A percentile compares a stretch with the other conserved stretches of the same genome.
phyloP scores from a whole-genome alignment of 352 stramenopile genomes.

The Pythium pyrilobum region DNA sequence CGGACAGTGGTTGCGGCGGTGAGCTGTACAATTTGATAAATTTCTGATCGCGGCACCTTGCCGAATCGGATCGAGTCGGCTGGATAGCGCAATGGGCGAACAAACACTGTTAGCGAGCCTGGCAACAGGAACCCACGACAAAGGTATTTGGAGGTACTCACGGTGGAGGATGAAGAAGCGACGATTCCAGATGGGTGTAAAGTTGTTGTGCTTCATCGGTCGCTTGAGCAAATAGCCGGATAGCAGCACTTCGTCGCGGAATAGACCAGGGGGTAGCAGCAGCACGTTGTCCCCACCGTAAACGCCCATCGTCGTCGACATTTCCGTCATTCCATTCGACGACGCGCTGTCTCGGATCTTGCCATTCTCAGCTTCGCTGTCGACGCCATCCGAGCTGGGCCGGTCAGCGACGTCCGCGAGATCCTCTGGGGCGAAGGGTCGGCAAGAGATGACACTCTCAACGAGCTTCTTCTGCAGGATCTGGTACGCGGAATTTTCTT shows the following conservation, averaged over 20 bases:
- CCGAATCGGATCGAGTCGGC: slow-evolving; percentile 66
- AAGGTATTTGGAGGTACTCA: slow-evolving; percentile 20
- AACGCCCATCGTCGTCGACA: background rate
- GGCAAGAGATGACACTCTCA: slow-evolving; percentile 40
- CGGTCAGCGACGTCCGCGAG: background rate
- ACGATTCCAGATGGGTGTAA: slow-evolving; percentile 62
- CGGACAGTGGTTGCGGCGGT: slow-evolving; percentile 55
- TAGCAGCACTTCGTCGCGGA: slow-evolving; percentile 63
- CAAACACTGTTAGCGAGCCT: background rate
- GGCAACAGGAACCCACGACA: background rate
- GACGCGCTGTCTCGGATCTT: slow-evolving; percentile 13
- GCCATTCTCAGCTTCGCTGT: slow-evolving; percentile 4
- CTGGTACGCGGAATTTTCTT: slow-evolving; percentile 65
- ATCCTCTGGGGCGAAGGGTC: slow-evolving; percentile 41
- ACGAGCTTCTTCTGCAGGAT: slow-evolving; percentile 46
- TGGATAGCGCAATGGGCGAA: slow-evolving; percentile 6
- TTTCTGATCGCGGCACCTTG: slow-evolving; percentile 52
- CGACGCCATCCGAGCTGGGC: background rate
- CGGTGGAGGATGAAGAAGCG: slow-evolving; percentile 71
- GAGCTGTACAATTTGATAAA: slow-evolving; percentile 73
- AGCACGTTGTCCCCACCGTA: background rate
- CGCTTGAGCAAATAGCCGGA: slow-evolving; percentile 79
- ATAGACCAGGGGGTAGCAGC: slow-evolving; percentile 20
- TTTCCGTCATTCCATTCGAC: slow-evolving; percentile 6
- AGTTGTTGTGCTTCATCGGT: slow-evolving; percentile 82